phyloP scores from a whole-genome alignment of 2,329 filamentous ascomycete genomes.

The Mycosphaerella arachidis region DNA sequence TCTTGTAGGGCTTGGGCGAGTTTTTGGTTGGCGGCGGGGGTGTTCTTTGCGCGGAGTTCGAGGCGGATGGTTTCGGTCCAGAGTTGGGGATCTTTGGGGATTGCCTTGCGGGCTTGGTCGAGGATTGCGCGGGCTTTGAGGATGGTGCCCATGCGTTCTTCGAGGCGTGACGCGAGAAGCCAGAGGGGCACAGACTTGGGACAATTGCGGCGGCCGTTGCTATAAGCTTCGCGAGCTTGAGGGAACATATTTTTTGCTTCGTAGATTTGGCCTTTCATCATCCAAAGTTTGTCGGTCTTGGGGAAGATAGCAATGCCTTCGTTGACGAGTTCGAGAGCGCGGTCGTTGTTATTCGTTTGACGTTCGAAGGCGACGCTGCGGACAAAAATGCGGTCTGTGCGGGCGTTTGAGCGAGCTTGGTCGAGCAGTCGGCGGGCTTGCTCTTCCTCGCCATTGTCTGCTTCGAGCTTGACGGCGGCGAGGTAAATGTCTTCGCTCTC shows the following conservation, averaged over 20 bases:
- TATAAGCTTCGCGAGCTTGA: conserved; percentile 85
- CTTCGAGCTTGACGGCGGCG: conserved; percentile 91
- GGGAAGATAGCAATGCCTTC: conserved; percentile 85
- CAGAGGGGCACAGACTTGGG: conserved; percentile 80
- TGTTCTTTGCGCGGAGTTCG: conserved; percentile 80
- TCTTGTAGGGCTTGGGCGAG: conserved; percentile 94
- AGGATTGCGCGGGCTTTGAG: conserved; percentile 94
- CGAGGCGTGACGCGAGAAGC: conserved; percentile 81
- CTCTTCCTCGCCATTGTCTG: conserved; percentile 77
- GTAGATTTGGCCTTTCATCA: conserved; percentile 99
- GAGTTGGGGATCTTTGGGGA: conserved; percentile 76
- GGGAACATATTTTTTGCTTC: conserved; percentile 72
- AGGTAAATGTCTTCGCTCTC: conserved; percentile 99
- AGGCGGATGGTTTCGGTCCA: conserved; percentile 94
- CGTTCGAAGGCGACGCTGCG: conserved; percentile 93
- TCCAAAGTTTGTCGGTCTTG: conserved; percentile 82
- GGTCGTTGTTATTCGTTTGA: conserved; percentile 71
- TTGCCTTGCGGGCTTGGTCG: conserved; percentile 80
- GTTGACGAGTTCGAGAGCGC: conserved; percentile 79
- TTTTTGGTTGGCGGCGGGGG: conserved; percentile 76
- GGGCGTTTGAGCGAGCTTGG: conserved; percentile 79
- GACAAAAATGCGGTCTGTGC: conserved; percentile 95
- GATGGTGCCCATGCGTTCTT: conserved; percentile 75
- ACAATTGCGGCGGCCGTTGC: conserved; percentile 80
- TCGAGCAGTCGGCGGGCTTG: conserved; percentile 77